Base-by-base conservation (phyloP, 495 filamentous ascomycete species). In the Penicillium salamii region DNA sequence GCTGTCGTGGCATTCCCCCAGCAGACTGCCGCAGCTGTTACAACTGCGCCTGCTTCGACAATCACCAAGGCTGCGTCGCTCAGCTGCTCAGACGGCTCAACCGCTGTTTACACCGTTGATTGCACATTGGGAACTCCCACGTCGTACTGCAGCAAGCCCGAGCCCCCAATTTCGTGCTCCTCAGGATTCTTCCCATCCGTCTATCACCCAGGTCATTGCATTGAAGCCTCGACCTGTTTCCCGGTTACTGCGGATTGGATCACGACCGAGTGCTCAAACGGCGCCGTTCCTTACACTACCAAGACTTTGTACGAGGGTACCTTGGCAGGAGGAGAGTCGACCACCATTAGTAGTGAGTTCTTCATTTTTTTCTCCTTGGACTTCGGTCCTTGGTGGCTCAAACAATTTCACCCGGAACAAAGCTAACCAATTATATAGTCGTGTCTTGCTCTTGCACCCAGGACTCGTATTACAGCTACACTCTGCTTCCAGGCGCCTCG, bases 151-250 rank as follows among this genome's bases (percentile, higher is more conserved):
- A 34, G 37, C 17, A 58, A 49, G 8, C 42, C 36, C 2, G 26
- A 37, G 13, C 41, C 56, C 7, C 58, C 59, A 11, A 56, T 58
- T 23, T 26, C 46, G 31, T 67, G 61, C 24, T 17, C 42, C 6
- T 15, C 33, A 5, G 64, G 64, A 3, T 63, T 37, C 18, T 66
- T 58, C 42, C 60, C 63, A 2, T 55, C 56, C 1, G 57, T 61
- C 2, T 63, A 60, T 54, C 63, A 66, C 42, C 60, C 63, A 8
- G 64, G 55, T 38, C 61, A 67, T 21, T 67, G 64, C 34, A 42
- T 58, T 35, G 52, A 59, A 19, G 40, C 47, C 18, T 46, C 56
- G 6, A 67, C 59, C 23, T 67, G 64, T 41, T 65, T 58, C 26
- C 56, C 64, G 0, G 34, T 58, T 3, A 40, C 41, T 39, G 64